A percentile compares a stretch with the other conserved stretches of the same genome.
phyloP scores from a whole-genome alignment of 768 basidiomycete genomes.

The Collybia nuda region DNA sequence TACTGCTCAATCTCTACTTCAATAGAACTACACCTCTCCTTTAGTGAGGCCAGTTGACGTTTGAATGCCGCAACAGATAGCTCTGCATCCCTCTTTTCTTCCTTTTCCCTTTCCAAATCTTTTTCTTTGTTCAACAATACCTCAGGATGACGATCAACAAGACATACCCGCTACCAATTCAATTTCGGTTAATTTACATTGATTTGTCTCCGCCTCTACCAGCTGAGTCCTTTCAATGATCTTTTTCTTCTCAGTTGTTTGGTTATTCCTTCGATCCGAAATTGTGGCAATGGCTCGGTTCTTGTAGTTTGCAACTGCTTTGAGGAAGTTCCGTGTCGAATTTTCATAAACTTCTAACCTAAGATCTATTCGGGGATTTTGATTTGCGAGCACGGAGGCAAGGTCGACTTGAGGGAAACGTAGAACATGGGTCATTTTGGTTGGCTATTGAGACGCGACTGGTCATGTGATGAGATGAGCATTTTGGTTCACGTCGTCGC shows the following conservation, averaged over 20 bases:
- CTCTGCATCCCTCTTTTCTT: constrained; percentile 72
- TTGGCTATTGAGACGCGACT: constrained; percentile 3
- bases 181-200: constrained; percentile 78
- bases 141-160: neutral
- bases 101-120: constrained; percentile 71
- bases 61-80: constrained; percentile 57
- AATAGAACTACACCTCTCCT: constrained; percentile 56
- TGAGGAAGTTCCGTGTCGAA: constrained; percentile 71
- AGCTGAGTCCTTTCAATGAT: constrained; percentile 59
- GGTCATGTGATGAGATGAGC: constrained; percentile 13
- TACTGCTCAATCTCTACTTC: constrained; percentile 77
- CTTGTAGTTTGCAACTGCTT: constrained; percentile 72
- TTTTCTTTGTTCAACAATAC: neutral
- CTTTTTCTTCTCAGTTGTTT: constrained; percentile 62
- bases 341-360: constrained; percentile 58
- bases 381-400: constrained; percentile 49
- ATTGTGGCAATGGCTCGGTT: constrained; percentile 69
- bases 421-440: constrained; percentile 19
- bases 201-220: constrained; percentile 67
- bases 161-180: constrained; percentile 73
- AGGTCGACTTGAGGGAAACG: constrained; percentile 65
- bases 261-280: constrained; percentile 60
- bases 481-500: constrained; percentile 4
- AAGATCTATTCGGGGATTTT: constrained; percentile 64
- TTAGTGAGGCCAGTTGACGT: constrained; percentile 63